Evolutionary conservation across 352 stramenopile species (phyloP), one percentile per base, ranked within the genome.

Genomic region (Globisporangium rhizosaccharum): DNA sequence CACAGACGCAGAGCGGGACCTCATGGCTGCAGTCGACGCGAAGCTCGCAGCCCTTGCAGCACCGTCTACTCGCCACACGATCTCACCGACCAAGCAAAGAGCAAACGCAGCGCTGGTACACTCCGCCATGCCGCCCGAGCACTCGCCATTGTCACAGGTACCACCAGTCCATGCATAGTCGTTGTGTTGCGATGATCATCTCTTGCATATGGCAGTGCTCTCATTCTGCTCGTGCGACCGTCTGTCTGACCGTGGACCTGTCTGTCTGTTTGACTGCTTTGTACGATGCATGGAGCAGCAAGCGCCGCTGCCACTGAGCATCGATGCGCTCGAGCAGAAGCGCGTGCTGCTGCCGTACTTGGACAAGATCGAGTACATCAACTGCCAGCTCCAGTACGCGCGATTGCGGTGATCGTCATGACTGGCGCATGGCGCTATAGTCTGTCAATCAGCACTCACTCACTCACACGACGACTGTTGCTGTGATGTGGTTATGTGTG

Each of bases 281-380:
- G 44, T 49, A 23, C 17, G 44, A 36, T 8, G 8, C 30, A 36
- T 8, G 30, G 8, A 36, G 30, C 30, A 36, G 30, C 30, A 36
- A 36, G 30, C 30, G 30, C 30, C 30, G 30, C 30, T 6, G 20
- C 57, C 78, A 66, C 84, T 88, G 76, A 87, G 70, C 36, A 72
- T 85, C 15, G 66, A 84, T 46, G 63, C 54, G 25, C 57, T 90
- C 3, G 78, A 87, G 60, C 76, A 90, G 44, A 94, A 92, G 68
- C 90, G 89, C 47, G 85, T 85, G 76, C 55, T 92, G 52, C 68
- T 94, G 28, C 85, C 85, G 45, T 94, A 92, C 51, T 61, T 94
- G 30, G 79, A 94, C 61, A 88, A 91, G 68, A 91, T 94, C 51
- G 85, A 94, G 66, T 94, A 94, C 62, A 90, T 94, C 57, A 92